phyloP scores from a whole-genome alignment of 2,329 filamentous ascomycete species.

The Raffaelea albimanens region DNA sequence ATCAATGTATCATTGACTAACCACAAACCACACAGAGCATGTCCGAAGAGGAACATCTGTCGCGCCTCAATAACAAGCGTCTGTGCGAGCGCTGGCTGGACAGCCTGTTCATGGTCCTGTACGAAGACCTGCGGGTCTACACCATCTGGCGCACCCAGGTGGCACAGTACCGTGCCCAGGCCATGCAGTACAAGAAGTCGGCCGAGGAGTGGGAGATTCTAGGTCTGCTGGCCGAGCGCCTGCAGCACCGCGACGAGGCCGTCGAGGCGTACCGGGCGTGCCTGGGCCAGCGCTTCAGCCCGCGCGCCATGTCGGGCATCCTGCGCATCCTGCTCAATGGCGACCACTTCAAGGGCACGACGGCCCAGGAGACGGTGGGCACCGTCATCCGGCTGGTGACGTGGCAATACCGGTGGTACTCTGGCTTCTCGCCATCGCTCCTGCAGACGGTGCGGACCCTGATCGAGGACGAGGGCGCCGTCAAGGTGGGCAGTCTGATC shows the following conservation, averaged over 20 bases:
- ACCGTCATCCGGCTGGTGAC: conserved; percentile 87
- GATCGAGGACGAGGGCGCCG: conserved; percentile 94
- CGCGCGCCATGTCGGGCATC: conserved; percentile 82
- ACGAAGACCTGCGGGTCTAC: conserved; percentile 95
- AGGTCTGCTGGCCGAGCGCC: conserved; percentile 79
- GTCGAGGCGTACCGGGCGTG: conserved; percentile 90
- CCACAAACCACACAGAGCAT: conserved; percentile 27
- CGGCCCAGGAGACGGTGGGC: conserved; percentile 54
- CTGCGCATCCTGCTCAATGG: conserved; percentile 52
- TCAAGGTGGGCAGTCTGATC: conserved; percentile 95
- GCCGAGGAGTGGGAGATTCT: conserved; percentile 98
- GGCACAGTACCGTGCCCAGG: conserved; percentile 87
- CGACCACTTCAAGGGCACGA: conserved; percentile 30
- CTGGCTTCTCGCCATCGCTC: conserved; percentile 91
- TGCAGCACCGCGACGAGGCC: conserved; percentile 87
- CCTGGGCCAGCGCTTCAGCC: conserved; percentile 78
- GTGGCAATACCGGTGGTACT: conserved; percentile 99
- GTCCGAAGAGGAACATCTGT: conserved; percentile 56
- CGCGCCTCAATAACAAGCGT: conserved; percentile 92
- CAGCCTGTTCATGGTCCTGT: conserved; percentile 98
- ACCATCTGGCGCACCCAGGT: conserved; percentile 99
- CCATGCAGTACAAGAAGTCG: conserved; percentile 92
- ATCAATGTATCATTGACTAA: background rate
- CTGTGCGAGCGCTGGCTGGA: conserved; percentile 97
- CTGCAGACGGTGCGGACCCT: conserved; percentile 80